Evolutionary conservation across 768 basidiomycete species (phyloP), one percentile per base, ranked within the genome.

Genomic region (Zangia roseola): DNA sequence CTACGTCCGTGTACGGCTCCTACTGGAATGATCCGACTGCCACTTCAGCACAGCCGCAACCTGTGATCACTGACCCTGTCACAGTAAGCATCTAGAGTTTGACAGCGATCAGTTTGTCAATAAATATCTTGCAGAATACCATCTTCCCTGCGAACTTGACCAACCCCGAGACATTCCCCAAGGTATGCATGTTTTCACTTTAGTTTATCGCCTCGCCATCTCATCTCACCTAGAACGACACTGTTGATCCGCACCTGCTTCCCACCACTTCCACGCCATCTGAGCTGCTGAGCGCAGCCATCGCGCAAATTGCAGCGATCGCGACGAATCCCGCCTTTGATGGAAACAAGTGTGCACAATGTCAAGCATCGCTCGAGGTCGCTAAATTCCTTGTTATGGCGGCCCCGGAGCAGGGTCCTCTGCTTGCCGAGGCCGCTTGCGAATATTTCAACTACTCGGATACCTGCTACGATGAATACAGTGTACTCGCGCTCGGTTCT

Each of bases 11-110:
- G 20, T 87, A 79, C 60, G 64, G 68, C 17, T 70, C 75, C 40
- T 88, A 86, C 63, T 84, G 80, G 69, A 86, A 86, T 60, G 65
- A 76, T 50, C 84, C 86, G n/a, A 86, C 83, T 4, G 81, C 77
- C 16, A 87, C 86, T 4, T 76, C 78, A 16, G 79, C 75, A 1
- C 84, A 88, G 63, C 80, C 79, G 5, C 85, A 87, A 61, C 86
- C 86, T 3, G 74, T 86, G 26, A 74, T 88, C 37, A 78, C 84
- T 14, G 86, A 88, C 63, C 81, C 83, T 4, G 77, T 85, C 33
- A 74, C 76, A 40, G 86, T 85, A 45, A 37, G 69, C 52, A 20
- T 33, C 21, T 21, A 34, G 51, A 57, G n/a, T 19, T 40, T 28
- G 28, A 28, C 12, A 10, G 12, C 28, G 26, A 20, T 24, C 43